These are phyloP conservation scores for Scutellospora calospora DNA, from an alignment of 371 early-diverging fungal species.

Conservation along the genomic window DNA sequence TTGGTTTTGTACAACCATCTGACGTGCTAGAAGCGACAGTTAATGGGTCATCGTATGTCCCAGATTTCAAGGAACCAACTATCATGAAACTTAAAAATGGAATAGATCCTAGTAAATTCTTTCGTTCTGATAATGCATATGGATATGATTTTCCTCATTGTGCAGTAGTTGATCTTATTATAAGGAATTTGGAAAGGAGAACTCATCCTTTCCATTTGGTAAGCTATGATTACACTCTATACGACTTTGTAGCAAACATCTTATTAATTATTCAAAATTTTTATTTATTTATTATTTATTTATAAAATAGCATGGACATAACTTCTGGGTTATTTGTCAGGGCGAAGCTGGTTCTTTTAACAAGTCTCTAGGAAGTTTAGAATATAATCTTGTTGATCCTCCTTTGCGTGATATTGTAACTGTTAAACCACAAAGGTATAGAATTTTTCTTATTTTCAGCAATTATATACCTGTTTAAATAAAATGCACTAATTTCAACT, in stretches of 20 bases:
- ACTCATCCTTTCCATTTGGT: slow-evolving; percentile 38
- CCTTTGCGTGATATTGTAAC: background rate
- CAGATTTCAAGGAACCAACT: too few relatives aligned
- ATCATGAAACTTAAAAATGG: too few relatives aligned
- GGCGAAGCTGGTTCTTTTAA: background rate
- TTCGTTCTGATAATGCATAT: too few relatives aligned
- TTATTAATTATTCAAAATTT: background rate
- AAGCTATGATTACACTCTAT: background rate
- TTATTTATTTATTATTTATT: background rate
- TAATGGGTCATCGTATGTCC: too few relatives aligned
- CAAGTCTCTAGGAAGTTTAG: too few relatives aligned
- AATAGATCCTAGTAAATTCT: too few relatives aligned
- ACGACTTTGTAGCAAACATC: background rate
- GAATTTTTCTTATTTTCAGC: background rate
- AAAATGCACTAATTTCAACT: too few relatives aligned
- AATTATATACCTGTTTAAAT: background rate
- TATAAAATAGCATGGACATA: slow-evolving; percentile 21
- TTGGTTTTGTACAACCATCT: too few relatives aligned
- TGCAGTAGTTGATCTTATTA: too few relatives aligned
- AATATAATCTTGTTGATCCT: background rate
- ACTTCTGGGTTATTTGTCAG: background rate
- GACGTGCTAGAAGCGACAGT: too few relatives aligned
- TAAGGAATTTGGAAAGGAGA: too few relatives aligned
- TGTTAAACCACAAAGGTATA: background rate
- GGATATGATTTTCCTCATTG: too few relatives aligned